A percentile compares a stretch with the other conserved stretches of the same genome.
Conservation (phyloP, 202 grass and related monocot species). For the Zizania palustris region DNA sequence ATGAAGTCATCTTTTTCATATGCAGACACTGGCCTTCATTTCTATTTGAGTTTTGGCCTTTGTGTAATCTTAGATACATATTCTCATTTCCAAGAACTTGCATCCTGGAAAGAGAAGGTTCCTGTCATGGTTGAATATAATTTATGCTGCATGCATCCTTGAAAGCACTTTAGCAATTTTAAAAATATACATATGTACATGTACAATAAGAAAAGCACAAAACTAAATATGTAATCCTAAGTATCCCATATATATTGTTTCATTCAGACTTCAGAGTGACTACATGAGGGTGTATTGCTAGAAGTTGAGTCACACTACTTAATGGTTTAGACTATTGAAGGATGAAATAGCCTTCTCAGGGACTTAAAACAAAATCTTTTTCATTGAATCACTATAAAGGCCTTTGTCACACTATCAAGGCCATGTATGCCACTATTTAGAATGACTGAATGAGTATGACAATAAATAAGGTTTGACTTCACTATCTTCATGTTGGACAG, state of each 20-base stretch:
- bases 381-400: not conserved
- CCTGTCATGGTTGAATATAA: not conserved
- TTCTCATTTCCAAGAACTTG: constrained; percentile 3
- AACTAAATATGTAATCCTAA: not conserved
- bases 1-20: not conserved
- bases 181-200: not conserved
- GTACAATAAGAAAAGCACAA: not conserved
- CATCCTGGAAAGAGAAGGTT: constrained; percentile 25
- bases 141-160: constrained; percentile 14
- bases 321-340: not conserved
- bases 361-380: not conserved
- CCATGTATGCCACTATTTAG: not conserved
- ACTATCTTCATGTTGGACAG: constrained; percentile 20
- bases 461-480: constrained; percentile 7
- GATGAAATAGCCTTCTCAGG: not conserved
- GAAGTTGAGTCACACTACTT: not conserved
- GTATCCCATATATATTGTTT: not conserved
- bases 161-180: not conserved
- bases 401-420: not conserved
- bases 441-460: not conserved
- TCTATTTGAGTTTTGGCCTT: too few species aligned
- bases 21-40: too few species aligned
- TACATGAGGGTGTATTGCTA: not conserved
- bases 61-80: too few species aligned
- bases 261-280: not conserved